These are phyloP conservation scores for Ogataea glucozyma DNA, from an alignment of 805 yeast genomes.

Conservation along the genomic window DNA sequence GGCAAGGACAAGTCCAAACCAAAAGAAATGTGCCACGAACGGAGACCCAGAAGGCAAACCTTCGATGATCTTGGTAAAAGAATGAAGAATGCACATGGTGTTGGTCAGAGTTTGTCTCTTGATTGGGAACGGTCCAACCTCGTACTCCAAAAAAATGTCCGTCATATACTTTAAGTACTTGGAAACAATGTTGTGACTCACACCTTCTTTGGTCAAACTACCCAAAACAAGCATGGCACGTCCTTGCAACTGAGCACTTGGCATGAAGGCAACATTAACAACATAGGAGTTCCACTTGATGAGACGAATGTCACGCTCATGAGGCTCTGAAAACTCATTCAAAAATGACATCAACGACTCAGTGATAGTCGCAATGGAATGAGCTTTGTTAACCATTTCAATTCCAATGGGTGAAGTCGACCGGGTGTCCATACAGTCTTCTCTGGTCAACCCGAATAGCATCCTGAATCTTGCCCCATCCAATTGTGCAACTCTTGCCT, in stretches of 20 bases:
- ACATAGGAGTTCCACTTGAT: slow-evolving; percentile 66
- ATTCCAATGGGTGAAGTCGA: slow-evolving; percentile 29
- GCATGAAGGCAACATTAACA: slow-evolving; percentile 58
- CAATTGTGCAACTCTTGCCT: slow-evolving; percentile 46
- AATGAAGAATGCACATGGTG: slow-evolving; percentile 42
- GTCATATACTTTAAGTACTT: slow-evolving; percentile 27
- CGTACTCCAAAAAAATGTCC: slow-evolving; percentile 31
- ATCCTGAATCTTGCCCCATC: slow-evolving; percentile 66
- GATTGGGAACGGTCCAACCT: slow-evolving; percentile 18
- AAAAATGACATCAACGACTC: slow-evolving; percentile 55
- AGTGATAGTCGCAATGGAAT: slow-evolving; percentile 59
- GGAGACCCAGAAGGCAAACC: slow-evolving; percentile 49
- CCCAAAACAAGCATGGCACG: slow-evolving; percentile 73
- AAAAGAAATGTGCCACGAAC: slow-evolving; percentile 49
- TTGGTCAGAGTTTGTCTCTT: slow-evolving; percentile 27
- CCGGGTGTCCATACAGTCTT: slow-evolving; percentile 38
- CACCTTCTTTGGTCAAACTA: slow-evolving; percentile 61
- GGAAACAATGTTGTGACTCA: slow-evolving; percentile 51
- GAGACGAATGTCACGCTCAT: slow-evolving; percentile 56
- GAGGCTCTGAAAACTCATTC: slow-evolving; percentile 46
- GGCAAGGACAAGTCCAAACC: slow-evolving; percentile 40
- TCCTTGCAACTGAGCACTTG: slow-evolving; percentile 59
- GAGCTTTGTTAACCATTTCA: slow-evolving; percentile 42
- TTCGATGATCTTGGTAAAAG: slow-evolving; percentile 48
- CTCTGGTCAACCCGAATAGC: slow-evolving; percentile 69